Evolutionary conservation across 2,329 filamentous ascomycete genomes (phyloP).

Genomic region (Tolypocladium cylindrosporum): DNA sequence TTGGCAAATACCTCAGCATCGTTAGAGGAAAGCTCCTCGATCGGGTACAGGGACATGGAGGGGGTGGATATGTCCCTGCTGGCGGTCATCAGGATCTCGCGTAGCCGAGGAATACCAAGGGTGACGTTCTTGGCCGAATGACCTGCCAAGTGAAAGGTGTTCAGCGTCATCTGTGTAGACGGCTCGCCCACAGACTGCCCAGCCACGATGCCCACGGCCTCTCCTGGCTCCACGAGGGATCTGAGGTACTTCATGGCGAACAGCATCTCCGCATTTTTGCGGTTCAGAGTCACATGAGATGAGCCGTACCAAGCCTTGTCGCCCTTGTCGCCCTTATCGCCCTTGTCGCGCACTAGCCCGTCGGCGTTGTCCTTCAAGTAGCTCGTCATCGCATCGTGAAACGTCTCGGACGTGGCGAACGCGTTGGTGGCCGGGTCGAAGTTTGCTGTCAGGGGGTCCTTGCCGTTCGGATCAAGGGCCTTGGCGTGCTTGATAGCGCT

Average conservation of each 20-base stretch:
- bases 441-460: conserved; percentile 65
- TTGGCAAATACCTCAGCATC: conserved; percentile 79
- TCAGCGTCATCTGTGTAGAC: conserved; percentile 97
- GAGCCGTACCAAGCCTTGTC: conserved; percentile 15
- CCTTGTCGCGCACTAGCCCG: conserved; percentile 40
- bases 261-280: conserved; percentile 72
- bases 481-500: conserved; percentile 65
- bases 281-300: conserved; percentile 35
- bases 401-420: conserved; percentile 83
- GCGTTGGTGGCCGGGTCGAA: conserved; percentile 69
- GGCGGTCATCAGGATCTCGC: conserved; percentile 98
- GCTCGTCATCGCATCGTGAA: conserved; percentile 60
- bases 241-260: conserved; percentile 89
- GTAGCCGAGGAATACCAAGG: conserved; percentile 88
- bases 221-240: conserved; percentile 86
- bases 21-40: conserved; percentile 57
- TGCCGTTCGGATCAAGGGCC: conserved; percentile 42
- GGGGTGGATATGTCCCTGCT: conserved; percentile 83
- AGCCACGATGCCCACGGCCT: conserved; percentile 93
- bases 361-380: conserved; percentile 73
- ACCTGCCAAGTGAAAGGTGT: conserved; percentile 98
- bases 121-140: conserved; percentile 99
- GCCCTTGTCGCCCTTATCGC: conserved; percentile 34
- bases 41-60: conserved; percentile 74
- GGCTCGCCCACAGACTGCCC: conserved; percentile 95